phyloP scores from a whole-genome alignment of 2,329 filamentous ascomycete genomes.

The Pyrenophora seminiperda region DNA sequence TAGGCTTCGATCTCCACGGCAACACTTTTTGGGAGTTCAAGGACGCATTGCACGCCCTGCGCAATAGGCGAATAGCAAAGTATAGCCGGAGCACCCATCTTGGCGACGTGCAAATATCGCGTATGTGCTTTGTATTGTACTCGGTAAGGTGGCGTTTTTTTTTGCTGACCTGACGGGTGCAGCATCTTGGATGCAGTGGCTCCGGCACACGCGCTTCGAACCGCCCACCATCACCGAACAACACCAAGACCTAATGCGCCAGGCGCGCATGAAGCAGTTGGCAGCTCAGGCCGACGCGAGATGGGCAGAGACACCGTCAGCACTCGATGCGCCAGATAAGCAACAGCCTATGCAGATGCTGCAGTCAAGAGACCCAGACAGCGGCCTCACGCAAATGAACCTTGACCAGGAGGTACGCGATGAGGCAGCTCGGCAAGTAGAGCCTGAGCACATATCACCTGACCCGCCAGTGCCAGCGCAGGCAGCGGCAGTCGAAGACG shows the following conservation, averaged over 20 bases:
- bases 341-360: constrained; percentile 56
- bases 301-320: constrained; percentile 65
- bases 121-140: constrained; percentile 44
- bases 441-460: constrained; percentile 26
- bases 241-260: constrained; percentile 60
- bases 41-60: constrained; percentile 59
- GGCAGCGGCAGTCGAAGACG: constrained; percentile 7
- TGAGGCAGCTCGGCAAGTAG: constrained; percentile 10
- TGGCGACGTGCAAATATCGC: constrained; percentile 64
- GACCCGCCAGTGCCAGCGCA: constrained; percentile 28
- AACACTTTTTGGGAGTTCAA: constrained; percentile 73
- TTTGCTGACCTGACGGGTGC: constrained; percentile 17
- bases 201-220: constrained; percentile 63
- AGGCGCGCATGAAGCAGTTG: constrained; percentile 63
- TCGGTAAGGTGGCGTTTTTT: background rate
- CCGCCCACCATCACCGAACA: constrained; percentile 65
- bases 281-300: constrained; percentile 64
- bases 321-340: constrained; percentile 60
- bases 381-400: constrained; percentile 44
- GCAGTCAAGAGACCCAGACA: constrained; percentile 50
- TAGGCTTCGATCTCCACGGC: constrained; percentile 65
- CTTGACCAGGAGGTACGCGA: constrained; percentile 41
- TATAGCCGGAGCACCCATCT: constrained; percentile 59
- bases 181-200: constrained; percentile 73
- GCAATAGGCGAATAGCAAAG: constrained; percentile 64